Conservation (phyloP, 2,329 filamentous ascomycete genomes). For the Pseudogymnoascus destructans region DNA sequence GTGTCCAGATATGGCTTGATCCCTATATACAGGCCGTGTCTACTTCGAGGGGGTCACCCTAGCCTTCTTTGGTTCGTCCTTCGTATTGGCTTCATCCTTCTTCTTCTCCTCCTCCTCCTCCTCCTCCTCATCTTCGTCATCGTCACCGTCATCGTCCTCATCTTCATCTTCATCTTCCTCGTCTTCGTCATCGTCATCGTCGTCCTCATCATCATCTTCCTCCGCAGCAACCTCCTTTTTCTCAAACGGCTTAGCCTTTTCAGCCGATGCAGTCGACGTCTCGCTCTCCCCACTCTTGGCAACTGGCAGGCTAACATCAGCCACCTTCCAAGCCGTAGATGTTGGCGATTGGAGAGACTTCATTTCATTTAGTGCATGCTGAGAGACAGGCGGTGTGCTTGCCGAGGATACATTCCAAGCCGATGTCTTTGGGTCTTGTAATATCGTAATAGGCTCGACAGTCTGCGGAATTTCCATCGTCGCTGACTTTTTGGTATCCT, state of each 20-base stretch:
- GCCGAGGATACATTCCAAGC: neutral
- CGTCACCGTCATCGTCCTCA: neutral
- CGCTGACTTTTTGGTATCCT: neutral
- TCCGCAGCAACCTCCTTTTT: slow-evolving; percentile 21
- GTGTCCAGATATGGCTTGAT: neutral
- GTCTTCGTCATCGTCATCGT: slow-evolving; percentile 8
- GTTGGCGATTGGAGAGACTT: slow-evolving; percentile 21
- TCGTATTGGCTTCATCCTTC: slow-evolving; percentile 28
- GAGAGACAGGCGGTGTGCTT: neutral
- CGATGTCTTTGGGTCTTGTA: neutral
- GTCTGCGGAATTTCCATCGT: neutral
- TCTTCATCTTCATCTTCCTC: neutral
- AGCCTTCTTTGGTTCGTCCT: slow-evolving; percentile 25
- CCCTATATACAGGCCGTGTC: slow-evolving; percentile 13
- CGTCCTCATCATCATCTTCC: slow-evolving; percentile 20
- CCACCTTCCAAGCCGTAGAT: slow-evolving; percentile 23
- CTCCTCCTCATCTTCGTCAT: slow-evolving; percentile 11
- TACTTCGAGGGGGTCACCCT: slow-evolving; percentile 24
- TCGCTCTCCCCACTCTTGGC: neutral
- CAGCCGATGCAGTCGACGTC: neutral
- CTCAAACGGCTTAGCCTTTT: slow-evolving; percentile 22
- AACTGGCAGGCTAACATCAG: neutral
- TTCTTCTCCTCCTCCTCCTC: slow-evolving; percentile 27
- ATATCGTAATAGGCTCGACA: neutral
- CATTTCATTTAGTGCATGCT: neutral